Conservation (phyloP, 2,329 filamentous ascomycete genomes). For the Purpureocillium lavendulum region DNA sequence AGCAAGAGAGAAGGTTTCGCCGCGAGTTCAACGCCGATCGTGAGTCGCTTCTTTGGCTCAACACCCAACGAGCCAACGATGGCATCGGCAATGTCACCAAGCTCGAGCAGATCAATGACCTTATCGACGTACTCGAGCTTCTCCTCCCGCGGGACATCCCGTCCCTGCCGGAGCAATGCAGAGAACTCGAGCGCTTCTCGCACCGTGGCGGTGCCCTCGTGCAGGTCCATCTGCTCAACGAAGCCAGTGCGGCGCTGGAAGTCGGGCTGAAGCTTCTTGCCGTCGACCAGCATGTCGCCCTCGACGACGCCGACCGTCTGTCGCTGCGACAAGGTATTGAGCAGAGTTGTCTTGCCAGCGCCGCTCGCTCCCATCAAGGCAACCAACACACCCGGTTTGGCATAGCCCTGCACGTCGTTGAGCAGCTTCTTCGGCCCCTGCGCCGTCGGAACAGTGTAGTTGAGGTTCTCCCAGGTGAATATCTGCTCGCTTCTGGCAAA, state of each 20-base stretch:
- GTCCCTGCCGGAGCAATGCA: slow-evolving; percentile 51
- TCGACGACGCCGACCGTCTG: slow-evolving; percentile 68
- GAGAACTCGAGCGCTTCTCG: slow-evolving; percentile 58
- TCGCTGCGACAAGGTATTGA: slow-evolving; percentile 67
- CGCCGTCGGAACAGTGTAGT: slow-evolving; percentile 55
- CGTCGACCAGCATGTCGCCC: slow-evolving; percentile 72
- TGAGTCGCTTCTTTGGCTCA: slow-evolving; percentile 46
- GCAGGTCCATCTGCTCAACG: slow-evolving; percentile 53
- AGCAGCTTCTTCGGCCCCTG: slow-evolving; percentile 17
- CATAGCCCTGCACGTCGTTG: slow-evolving; percentile 8
- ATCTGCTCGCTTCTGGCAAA: slow-evolving; percentile 51
- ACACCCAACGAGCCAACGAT: slow-evolving; percentile 49
- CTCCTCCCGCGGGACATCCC: slow-evolving; percentile 44
- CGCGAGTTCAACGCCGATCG: slow-evolving; percentile 45
- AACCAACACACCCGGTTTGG: slow-evolving; percentile 5
- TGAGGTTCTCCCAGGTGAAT: slow-evolving; percentile 62
- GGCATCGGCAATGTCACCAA: slow-evolving; percentile 54
- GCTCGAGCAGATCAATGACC: slow-evolving; percentile 56
- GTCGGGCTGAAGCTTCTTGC: slow-evolving; percentile 41
- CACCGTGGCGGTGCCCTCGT: slow-evolving; percentile 55
- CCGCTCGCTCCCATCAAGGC: slow-evolving; percentile 7
- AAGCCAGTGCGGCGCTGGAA: slow-evolving; percentile 36
- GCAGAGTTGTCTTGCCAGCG: slow-evolving; percentile 10
- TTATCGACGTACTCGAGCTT: slow-evolving; percentile 60
- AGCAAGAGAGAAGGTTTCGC: slow-evolving; percentile 44